phyloP scores from a whole-genome alignment of 73 alveolate species.

The Uronychia setigera region DNA sequence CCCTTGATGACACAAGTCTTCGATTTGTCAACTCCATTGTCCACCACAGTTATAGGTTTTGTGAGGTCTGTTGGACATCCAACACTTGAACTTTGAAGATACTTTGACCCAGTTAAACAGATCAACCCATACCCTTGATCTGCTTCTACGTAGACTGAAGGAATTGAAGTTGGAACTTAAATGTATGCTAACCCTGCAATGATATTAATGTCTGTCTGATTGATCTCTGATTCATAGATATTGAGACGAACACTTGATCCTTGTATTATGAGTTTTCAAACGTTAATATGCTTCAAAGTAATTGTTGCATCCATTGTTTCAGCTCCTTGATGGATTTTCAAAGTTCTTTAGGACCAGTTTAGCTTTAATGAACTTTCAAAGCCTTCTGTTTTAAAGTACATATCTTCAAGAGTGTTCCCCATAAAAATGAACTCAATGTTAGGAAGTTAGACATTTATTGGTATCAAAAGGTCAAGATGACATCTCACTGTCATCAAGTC shows the following conservation, averaged over 20 bases:
- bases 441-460: background rate
- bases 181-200: background rate
- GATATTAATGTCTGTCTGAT: background rate
- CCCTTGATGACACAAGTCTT: background rate
- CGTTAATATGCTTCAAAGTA: background rate
- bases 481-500: background rate
- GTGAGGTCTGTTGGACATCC: background rate
- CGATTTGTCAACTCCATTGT: background rate
- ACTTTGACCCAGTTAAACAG: background rate
- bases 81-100: background rate
- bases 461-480: background rate
- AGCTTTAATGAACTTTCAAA: no score
- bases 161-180: background rate
- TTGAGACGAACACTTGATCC: background rate
- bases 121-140: background rate
- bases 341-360: background rate
- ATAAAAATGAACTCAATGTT: background rate
- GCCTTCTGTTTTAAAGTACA: background rate
- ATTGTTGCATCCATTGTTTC: background rate
- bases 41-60: background rate
- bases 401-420: background rate
- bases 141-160: background rate
- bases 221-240: background rate
- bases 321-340: background rate
- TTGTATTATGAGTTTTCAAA: no score